Conservation (phyloP, 495 filamentous ascomycete species). For the Bathelium albidoporum region DNA sequence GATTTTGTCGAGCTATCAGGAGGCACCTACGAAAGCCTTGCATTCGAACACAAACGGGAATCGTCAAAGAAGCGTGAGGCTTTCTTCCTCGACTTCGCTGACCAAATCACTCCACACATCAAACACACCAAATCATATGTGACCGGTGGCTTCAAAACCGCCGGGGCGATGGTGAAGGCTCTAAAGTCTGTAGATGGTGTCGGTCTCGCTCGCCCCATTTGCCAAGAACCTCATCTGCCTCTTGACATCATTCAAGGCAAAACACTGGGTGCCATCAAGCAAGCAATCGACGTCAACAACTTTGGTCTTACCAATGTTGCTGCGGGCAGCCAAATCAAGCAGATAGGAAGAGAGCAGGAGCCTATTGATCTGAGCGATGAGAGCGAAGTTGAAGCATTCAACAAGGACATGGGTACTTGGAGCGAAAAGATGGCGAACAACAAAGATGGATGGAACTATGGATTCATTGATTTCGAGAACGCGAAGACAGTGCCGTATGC, state of each 20-base stretch:
- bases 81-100: conserved; percentile 58
- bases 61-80: conserved; percentile 48
- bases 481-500: conserved; percentile 27
- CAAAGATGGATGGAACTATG: conserved; percentile 27
- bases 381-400: conserved; percentile 34
- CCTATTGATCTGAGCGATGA: conserved; percentile 41
- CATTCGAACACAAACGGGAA: conserved; percentile 43
- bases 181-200: conserved; percentile 45
- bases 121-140: conserved; percentile 46
- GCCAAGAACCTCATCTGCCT: conserved; percentile 43
- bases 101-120: conserved; percentile 45
- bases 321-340: conserved; percentile 42
- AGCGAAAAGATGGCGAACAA: conserved; percentile 30
- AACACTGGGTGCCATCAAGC: conserved; percentile 37
- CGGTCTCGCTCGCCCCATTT: conserved; percentile 44
- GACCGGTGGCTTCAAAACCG: conserved; percentile 53
- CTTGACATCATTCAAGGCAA: conserved; percentile 39
- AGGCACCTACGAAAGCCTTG: conserved; percentile 52
- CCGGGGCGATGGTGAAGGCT: conserved; percentile 51
- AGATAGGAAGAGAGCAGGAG: conserved; percentile 43
- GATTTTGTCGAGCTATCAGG: conserved; percentile 58
- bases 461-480: conserved; percentile 34
- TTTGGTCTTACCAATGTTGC: conserved; percentile 37
- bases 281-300: conserved; percentile 37
- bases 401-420: conserved; percentile 35